Conservation (phyloP, 2,329 filamentous ascomycete species). For the Beauveria australis region DNA sequence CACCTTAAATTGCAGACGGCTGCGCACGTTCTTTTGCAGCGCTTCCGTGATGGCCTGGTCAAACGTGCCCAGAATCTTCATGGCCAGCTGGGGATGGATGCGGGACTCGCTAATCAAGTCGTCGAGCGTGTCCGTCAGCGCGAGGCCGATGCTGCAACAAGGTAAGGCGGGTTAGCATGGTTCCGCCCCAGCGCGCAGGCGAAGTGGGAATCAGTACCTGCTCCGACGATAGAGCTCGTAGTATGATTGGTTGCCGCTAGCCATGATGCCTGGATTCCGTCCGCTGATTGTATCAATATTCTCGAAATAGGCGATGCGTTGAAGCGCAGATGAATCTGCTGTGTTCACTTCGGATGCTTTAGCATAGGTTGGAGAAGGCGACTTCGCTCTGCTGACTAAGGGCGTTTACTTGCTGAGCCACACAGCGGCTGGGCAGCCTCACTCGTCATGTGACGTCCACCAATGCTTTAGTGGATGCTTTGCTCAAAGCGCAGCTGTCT, state of each 20-base stretch:
- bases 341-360: not conserved
- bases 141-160: slow-evolving; percentile 69
- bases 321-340: not conserved
- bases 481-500: not conserved
- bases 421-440: not conserved
- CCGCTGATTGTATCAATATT: not conserved
- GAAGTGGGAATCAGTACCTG: slow-evolving; percentile 56
- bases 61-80: slow-evolving; percentile 96
- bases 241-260: slow-evolving; percentile 48
- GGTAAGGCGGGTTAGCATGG: slow-evolving; percentile 17
- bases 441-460: slow-evolving; percentile 11
- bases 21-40: slow-evolving; percentile 85
- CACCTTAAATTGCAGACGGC: slow-evolving; percentile 91
- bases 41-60: slow-evolving; percentile 89
- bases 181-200: slow-evolving; percentile 14
- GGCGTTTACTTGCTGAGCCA: not conserved
- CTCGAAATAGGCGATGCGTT: slow-evolving; percentile 1
- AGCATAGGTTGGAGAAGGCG: not conserved
- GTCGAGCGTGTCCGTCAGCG: slow-evolving; percentile 93
- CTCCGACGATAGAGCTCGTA: slow-evolving; percentile 98
- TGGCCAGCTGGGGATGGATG: slow-evolving; percentile 95
- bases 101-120: slow-evolving; percentile 89
- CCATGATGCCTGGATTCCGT: slow-evolving; percentile 27
- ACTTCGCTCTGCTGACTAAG: not conserved
- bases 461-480: slow-evolving; percentile 6